Evolutionary conservation across 164 flowering plant species (phyloP), one percentile per base, ranked within the genome.

Genomic region (Dillenia suffruticosa): DNA sequence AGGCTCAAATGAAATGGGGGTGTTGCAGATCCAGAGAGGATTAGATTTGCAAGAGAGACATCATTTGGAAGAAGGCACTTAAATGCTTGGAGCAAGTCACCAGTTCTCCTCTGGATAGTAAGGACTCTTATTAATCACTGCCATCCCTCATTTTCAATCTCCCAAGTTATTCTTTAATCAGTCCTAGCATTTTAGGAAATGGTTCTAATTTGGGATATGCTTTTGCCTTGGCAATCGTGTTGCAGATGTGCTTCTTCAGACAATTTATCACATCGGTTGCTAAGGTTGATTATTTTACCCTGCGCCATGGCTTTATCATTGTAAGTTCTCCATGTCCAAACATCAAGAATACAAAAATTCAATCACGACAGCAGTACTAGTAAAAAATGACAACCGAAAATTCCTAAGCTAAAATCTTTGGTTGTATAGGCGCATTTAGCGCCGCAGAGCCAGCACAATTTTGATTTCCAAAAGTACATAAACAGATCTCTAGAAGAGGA

Each of bases 241-340:
- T 65, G 51, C 78, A 84, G 88, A 72, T 69, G 24, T 78, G 80
- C 65, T 82, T 84, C 56, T 78, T 74, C 66, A 59, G 76, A 17
- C 72, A 72, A 56, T 72, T 72, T 56, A 59, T 61, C 45, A 16
- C 49, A 50, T 68, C 76, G 40, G 72, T 72, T 56, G 49, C 63
- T 3, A 72, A 66, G 49, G 64, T 63, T 46, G 72, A 72, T 32
- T 72, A 72, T 49, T 16, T 72, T 57, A 57, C 71, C 17, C 10
- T 72, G 62, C 61, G 75, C 14, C 72, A 72, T 56, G 76, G 76
- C 10, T 72, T 72, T 56, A 62, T 68, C 22, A 68, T 12, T 17
- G 75, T 67, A 67, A 47, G 51, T 44, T 16, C 40, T 15, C 44
- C 44, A 51, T 15, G 40, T 32, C 40, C 40, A 4, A 32, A 32